Conservation (phyloP, 345 rosid genomes). For the Gossypium australe region DNA sequence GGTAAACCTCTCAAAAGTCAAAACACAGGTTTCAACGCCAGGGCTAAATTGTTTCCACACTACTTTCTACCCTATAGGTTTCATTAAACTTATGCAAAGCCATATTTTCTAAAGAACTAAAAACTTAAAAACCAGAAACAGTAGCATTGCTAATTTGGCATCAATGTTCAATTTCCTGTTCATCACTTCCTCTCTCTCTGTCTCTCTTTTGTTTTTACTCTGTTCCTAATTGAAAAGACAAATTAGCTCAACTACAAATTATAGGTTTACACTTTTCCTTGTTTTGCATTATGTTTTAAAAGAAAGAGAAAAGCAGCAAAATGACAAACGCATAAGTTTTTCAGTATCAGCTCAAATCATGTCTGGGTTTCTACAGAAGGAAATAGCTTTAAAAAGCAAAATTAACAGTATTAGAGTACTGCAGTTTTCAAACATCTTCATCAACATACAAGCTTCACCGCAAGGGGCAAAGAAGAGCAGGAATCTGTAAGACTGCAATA, state of each 20-base stretch:
- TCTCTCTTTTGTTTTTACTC: no score
- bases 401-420: neutral
- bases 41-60: neutral
- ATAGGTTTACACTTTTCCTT: neutral
- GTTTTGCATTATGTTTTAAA: neutral
- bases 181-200: no score
- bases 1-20: neutral
- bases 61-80: neutral
- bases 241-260: neutral
- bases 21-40: neutral
- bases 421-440: neutral
- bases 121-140: neutral
- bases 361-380: neutral
- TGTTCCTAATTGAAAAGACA: neutral
- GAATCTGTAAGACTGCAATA: neutral
- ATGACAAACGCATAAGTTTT: neutral
- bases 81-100: neutral
- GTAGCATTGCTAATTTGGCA: neutral
- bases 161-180: neutral
- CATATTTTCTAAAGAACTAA: neutral
- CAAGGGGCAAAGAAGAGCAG: neutral
- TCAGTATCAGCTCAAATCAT: neutral
- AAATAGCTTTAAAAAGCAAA: neutral
- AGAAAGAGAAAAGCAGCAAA: slow-evolving; percentile 1
- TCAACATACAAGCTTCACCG: neutral